Base-by-base conservation (phyloP, 495 filamentous ascomycete genomes). In the Hyaloscypha bicolor region DNA sequence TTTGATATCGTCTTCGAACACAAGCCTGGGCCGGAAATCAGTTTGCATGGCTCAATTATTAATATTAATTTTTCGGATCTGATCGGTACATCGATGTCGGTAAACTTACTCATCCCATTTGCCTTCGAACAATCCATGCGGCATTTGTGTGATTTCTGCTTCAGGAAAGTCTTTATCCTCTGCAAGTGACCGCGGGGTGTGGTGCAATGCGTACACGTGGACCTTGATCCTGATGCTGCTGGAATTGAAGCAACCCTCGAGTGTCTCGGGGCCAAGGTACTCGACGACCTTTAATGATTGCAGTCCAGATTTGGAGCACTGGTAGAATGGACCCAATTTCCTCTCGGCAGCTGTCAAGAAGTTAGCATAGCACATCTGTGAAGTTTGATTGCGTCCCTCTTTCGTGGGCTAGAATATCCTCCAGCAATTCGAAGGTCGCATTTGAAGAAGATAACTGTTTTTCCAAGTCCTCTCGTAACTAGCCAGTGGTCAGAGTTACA, bases 1-100 rank as follows among this genome's bases (percentile, higher is more conserved):
- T 30, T 80, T 78, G 31, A 86, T 74, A 22, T 73, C 70, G 32
- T 82, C 75, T 30, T 82, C 79, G 64, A 81, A 86, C n/a, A 84
- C 68, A 9, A 87, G 73, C 12, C 79, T 83, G 22, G 0, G 19
- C 30, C 25, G 25, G 31, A 29, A 6, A 19, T 60, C 30, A 62
- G 31, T 37, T 51, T 29, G 25, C 25, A 25, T 2, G 25, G 25
- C 25, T 25, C 25, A 2, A 25, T 25, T 25, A 25, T 25, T 25
- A 25, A 25, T 25, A 25, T 25, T 2, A 3, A 37, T 30, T 48
- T 30, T 16, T 5, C 25, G 31, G 1, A 21, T 1, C 19, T 45
- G 22, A 6, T 29, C 4, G 29, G 30, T 35, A 62, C 11, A 19
- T 55, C 1, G 25, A 31, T 55, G 16, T 25, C 2, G 29, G 21